A percentile compares a stretch with the other conserved stretches of the same genome.
These are phyloP conservation scores for Auriculariales sp. DNA, from an alignment of 768 basidiomycete genomes.

Conservation along the genomic window DNA sequence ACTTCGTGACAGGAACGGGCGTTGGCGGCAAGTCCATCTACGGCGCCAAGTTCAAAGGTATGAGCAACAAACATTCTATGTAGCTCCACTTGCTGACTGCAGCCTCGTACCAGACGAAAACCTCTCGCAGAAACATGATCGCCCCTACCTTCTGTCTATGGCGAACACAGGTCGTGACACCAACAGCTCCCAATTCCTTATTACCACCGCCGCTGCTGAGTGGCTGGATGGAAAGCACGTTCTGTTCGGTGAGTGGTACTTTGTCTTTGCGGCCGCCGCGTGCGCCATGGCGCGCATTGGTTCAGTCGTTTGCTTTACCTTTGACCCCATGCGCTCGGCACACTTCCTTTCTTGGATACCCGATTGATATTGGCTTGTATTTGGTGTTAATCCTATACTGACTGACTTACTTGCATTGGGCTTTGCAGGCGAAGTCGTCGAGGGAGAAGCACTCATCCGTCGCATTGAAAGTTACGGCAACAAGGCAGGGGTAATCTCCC, in stretches of 20 bases:
- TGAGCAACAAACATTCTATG: slow-evolving; percentile 7
- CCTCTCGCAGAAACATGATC: slow-evolving; percentile 60
- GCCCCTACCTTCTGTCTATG: slow-evolving; percentile 57
- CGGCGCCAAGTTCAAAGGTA: slow-evolving; percentile 50
- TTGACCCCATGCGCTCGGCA: too few species aligned
- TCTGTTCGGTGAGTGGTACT: slow-evolving; percentile 76
- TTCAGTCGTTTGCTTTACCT: too few species aligned
- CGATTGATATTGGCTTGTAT: too few species aligned
- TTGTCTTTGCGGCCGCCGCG: not conserved
- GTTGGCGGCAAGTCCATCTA: slow-evolving; percentile 76
- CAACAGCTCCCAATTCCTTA: slow-evolving; percentile 83
- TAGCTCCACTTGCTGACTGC: slow-evolving; percentile 4
- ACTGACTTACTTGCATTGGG: not conserved
- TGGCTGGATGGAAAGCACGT: slow-evolving; percentile 80
- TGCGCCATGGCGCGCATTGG: not conserved
- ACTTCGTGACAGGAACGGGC: slow-evolving; percentile 36
- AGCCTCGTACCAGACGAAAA: slow-evolving; percentile 62
- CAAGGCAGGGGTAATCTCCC: slow-evolving; percentile 26
- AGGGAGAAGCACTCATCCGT: slow-evolving; percentile 42
- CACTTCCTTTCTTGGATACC: too few species aligned
- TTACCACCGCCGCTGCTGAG: slow-evolving; percentile 61
- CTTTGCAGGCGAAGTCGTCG: slow-evolving; percentile 34
- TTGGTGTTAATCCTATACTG: not conserved
- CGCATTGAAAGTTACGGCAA: slow-evolving; percentile 27
- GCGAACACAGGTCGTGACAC: slow-evolving; percentile 73